Evolutionary conservation across 2,329 filamentous ascomycete genomes (phyloP).

Genomic region (Sphaerostilbella broomeana): DNA sequence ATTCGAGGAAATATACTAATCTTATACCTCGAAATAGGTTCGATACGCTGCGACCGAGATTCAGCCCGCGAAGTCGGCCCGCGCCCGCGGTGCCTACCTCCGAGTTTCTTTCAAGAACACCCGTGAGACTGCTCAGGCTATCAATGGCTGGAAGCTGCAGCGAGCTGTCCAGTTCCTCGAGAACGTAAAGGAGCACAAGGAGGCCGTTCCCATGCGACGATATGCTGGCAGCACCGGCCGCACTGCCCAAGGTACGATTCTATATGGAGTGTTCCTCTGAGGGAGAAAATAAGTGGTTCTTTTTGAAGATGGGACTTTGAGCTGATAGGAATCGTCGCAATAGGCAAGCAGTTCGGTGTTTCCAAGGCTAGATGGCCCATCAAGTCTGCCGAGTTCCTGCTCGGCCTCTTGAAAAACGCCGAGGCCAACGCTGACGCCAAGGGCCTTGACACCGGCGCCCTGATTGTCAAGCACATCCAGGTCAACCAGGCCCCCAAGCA

Average conservation of each 20-base stretch:
- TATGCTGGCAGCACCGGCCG: slow-evolving; percentile 94
- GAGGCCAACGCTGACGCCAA: slow-evolving; percentile 96
- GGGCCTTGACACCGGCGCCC: slow-evolving; percentile 93
- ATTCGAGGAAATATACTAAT: slow-evolving; percentile 18
- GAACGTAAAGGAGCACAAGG: slow-evolving; percentile 95
- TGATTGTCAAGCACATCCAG: slow-evolving; percentile 99
- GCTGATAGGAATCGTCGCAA: slow-evolving; percentile 24
- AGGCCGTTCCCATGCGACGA: slow-evolving; percentile 97
- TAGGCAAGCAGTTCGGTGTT: slow-evolving; percentile 98
- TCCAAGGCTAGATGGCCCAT: slow-evolving; percentile 96
- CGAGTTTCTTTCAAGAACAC: slow-evolving; percentile 99
- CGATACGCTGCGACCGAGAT: slow-evolving; percentile 93
- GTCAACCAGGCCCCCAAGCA: slow-evolving; percentile 99
- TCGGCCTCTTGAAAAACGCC: slow-evolving; percentile 94
- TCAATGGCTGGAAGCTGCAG: slow-evolving; percentile 98
- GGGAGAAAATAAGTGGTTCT: neutral
- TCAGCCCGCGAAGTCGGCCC: slow-evolving; percentile 84
- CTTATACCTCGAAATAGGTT: slow-evolving; percentile 51
- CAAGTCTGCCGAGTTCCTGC: slow-evolving; percentile 98
- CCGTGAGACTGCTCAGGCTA: slow-evolving; percentile 97
- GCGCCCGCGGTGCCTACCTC: slow-evolving; percentile 96
- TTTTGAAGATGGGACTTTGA: slow-evolving; percentile 2
- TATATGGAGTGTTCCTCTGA: neutral
- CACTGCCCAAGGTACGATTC: slow-evolving; percentile 87
- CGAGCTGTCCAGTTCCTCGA: slow-evolving; percentile 95